Evolutionary conservation across 2,329 filamentous ascomycete genomes (phyloP).

Genomic region (Curvularia spicifera): DNA sequence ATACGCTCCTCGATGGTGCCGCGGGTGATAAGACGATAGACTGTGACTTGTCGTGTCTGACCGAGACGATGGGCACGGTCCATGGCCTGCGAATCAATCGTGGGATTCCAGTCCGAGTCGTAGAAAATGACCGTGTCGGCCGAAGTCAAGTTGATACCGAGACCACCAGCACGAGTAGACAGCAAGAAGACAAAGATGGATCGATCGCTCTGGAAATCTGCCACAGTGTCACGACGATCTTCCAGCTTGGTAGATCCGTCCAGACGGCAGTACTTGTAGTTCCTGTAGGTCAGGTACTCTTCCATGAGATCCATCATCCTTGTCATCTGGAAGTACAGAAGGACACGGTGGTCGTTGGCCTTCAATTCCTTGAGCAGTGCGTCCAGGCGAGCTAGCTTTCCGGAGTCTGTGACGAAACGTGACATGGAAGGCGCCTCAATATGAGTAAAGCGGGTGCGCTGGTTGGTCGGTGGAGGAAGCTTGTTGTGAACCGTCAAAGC

Average conservation of each 20-base stretch:
- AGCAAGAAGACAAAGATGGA: conserved; percentile 98
- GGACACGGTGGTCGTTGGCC: conserved; percentile 87
- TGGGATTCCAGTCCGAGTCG: conserved; percentile 99
- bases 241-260: conserved; percentile 98
- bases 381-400: conserved; percentile 92
- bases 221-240: conserved; percentile 92
- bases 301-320: conserved; percentile 99
- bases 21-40: conserved; percentile 95
- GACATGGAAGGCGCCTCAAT: conserved; percentile 95
- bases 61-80: conserved; percentile 97
- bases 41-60: conserved; percentile 93
- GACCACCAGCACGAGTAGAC: conserved; percentile 93
- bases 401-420: conserved; percentile 95
- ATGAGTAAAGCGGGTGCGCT: conserved; percentile 85
- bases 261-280: conserved; percentile 97
- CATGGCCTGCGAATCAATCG: conserved; percentile 98
- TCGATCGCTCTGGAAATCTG: conserved; percentile 91
- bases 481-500: conserved; percentile 68
- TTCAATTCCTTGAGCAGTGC: conserved; percentile 87
- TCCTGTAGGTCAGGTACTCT: conserved; percentile 97
- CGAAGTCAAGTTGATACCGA: conserved; percentile 95
- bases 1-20: conserved; percentile 98
- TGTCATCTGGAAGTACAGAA: conserved; percentile 99
- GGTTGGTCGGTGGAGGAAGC: conserved; percentile 78
- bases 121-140: conserved; percentile 99